Evolutionary conservation across 106 monocot species (phyloP).

Genomic region (Platanthera zijinensis): DNA sequence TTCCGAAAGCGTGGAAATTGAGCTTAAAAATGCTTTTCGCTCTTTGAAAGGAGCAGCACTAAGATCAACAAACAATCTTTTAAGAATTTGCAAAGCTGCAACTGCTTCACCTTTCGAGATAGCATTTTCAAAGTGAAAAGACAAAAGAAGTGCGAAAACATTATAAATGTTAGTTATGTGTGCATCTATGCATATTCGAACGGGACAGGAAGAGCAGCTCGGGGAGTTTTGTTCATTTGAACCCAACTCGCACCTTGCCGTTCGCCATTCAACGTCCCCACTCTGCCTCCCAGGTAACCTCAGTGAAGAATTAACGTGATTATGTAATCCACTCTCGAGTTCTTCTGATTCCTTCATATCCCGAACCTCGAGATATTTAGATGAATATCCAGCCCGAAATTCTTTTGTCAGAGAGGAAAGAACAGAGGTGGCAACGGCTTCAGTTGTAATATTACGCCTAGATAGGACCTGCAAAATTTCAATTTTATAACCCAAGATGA

Average conservation of each 20-base stretch:
- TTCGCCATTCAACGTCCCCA: slow-evolving; percentile 77
- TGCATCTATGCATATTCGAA: slow-evolving; percentile 57
- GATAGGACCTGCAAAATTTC: slow-evolving; percentile 46
- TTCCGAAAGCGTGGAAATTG: slow-evolving; percentile 23
- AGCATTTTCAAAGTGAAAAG: slow-evolving; percentile 21
- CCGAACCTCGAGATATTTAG: slow-evolving; percentile 28
- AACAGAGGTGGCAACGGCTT: slow-evolving; percentile 37
- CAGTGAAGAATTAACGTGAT: slow-evolving; percentile 23
- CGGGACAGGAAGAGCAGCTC: slow-evolving; percentile 48
- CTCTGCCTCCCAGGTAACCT: slow-evolving; percentile 89
- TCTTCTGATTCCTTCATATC: slow-evolving; percentile 62
- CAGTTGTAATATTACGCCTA: slow-evolving; percentile 69
- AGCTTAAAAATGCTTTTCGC: slow-evolving; percentile 35
- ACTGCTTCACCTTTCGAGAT: slow-evolving; percentile 29
- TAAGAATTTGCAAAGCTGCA: slow-evolving; percentile 33
- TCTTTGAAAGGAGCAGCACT: slow-evolving; percentile 38
- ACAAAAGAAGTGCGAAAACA: slow-evolving; percentile 37
- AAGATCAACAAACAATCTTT: slow-evolving; percentile 52
- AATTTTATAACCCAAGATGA: background rate
- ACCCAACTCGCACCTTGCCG: slow-evolving; percentile 62
- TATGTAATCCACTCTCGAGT: slow-evolving; percentile 40
- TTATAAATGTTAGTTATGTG: slow-evolving; percentile 59
- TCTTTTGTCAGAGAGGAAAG: slow-evolving; percentile 71
- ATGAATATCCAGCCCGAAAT: slow-evolving; percentile 51
- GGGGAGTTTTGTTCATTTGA: slow-evolving; percentile 32